Evolutionary conservation across 306 rosid species (phyloP).

Genomic region (Abrus precatorius): DNA sequence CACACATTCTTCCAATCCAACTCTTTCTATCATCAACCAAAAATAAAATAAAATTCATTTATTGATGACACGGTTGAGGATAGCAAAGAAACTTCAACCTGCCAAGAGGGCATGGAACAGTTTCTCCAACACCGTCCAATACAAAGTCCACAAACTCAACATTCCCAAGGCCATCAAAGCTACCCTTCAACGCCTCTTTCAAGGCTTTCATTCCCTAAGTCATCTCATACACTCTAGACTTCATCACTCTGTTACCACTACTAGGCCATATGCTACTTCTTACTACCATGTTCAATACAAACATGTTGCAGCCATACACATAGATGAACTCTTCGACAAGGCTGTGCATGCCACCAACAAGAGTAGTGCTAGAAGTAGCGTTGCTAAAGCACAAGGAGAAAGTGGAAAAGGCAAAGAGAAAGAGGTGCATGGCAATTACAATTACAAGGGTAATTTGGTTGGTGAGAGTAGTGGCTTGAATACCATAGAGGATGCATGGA

Average conservation of each 20-base stretch:
- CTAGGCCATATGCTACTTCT: constrained; percentile 44
- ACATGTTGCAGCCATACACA: constrained; percentile 60
- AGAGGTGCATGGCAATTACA: constrained; percentile 15
- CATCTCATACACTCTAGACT: constrained; percentile 52
- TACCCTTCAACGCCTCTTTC: constrained; percentile 54
- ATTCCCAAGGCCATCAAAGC: constrained; percentile 52
- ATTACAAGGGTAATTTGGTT: constrained; percentile 9
- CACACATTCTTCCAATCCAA: constrained; percentile 3
- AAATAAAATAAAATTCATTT: not conserved
- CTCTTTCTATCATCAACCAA: constrained; percentile 9
- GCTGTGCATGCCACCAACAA: constrained; percentile 17
- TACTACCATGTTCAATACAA: constrained; percentile 43
- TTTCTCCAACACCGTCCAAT: constrained; percentile 49
- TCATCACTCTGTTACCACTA: constrained; percentile 49
- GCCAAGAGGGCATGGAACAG: constrained; percentile 73
- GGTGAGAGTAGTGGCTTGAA: constrained; percentile 35
- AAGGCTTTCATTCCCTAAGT: constrained; percentile 47
- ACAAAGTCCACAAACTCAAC: constrained; percentile 60
- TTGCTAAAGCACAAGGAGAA: constrained; percentile 41
- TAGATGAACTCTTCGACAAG: constrained; percentile 70
- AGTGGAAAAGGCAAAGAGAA: constrained; percentile 50
- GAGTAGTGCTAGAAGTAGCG: not conserved
- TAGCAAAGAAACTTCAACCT: constrained; percentile 63
- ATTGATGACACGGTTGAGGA: constrained; percentile 54
- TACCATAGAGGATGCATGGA: constrained; percentile 62